Base-by-base conservation (phyloP, 225 moss, liverwort and hornwort species). In the Physcomitrellopsis africana region DNA sequence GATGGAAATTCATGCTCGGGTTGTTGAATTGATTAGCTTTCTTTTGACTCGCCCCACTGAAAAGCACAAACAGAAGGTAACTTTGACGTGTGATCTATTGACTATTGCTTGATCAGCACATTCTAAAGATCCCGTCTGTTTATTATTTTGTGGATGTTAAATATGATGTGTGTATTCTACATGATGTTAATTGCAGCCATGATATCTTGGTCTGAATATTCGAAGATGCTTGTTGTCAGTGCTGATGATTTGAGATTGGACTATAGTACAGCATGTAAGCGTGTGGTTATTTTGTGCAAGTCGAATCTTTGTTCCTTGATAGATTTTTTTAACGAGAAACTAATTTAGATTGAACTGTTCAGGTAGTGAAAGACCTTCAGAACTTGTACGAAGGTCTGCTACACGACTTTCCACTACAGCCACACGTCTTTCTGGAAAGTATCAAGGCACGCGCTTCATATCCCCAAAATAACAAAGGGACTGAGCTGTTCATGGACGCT, bases 321-420 rank as follows among this genome's bases (percentile, higher is more conserved):
- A 8, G 5, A 15, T 14, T 59, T 52, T 13, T 37, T 41, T 47
- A 45, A 26, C 23, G 59, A 49, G 45, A 45, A 52, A 69, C 60
- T 53, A 43, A 77, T 37, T 41, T 41, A 42, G 19, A 72, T 70
- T 76, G 72, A 54, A 67, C 51, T 76, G 49, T 79, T 15, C 86
- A 94, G 94, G 91, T 93, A 32, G 85, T 96, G 29, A 91, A 86
- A 80, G 85, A 87, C 57, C 62, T 96, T 32, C 95, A 96, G 77
- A 83, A 86, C 72, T 76, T 96, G 77, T 93, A 89, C 68, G 95
- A 96, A 67, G 79, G 81, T 56, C 77, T 96, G 63, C 75, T 84
- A 60, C 84, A 86, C 48, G 95, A 96, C 65, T 96, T 96, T 79
- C 90, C 95, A 18, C 84, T 60, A 62, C 84, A 87, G 74, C 48